Evolutionary conservation across 2,329 filamentous ascomycete genomes (phyloP), one percentile per base, ranked within the genome.

Genomic region (Neofusicoccum laricinum): DNA sequence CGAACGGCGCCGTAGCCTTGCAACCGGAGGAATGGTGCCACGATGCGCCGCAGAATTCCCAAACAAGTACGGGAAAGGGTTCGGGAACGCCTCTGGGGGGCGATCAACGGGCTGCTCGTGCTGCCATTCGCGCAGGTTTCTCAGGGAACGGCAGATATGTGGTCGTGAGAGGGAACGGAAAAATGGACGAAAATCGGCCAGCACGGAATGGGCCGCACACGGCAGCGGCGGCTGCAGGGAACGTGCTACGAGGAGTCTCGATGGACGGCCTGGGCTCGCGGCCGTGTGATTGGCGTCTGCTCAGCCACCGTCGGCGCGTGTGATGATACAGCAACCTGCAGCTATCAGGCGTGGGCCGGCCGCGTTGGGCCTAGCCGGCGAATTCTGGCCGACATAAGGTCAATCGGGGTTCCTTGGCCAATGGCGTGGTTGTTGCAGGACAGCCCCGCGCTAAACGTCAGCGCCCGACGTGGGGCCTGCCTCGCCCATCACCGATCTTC

Each of bases 401-500:
- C 51, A 57, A 25, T n/a, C 17, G 21, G 50, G 4, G 25, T 1
- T 30, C 25, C 17, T 45, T 25, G 15, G 51, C 53, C 53, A 58
- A 58, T 58, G 11, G 14, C 25, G 10, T 14, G 6, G 10, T 6
- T 6, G 25, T 5, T 6, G 14, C 36, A 43, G 21, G 11, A 32
- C 38, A 57, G 51, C 51, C 51, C 51, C 51, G 51, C 51, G 51
- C 51, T 57, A 57, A 43, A 62, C 58, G 58, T 62, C 59, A 62
- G 49, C 51, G 38, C 51, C 53, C 51, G 25, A 64, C 49, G 61
- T 64, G 62, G 62, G 62, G 62, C 62, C 41, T 40, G 36, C 32
- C 50, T 30, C 41, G 43, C 57, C 61, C 61, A 55, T 40, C 61
- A 38, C 62, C 62, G 62, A 64, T 48, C 62, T 49, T 64, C 62